phyloP scores from a whole-genome alignment of 139 green algal species.

The Nannochloris sp. region DNA sequence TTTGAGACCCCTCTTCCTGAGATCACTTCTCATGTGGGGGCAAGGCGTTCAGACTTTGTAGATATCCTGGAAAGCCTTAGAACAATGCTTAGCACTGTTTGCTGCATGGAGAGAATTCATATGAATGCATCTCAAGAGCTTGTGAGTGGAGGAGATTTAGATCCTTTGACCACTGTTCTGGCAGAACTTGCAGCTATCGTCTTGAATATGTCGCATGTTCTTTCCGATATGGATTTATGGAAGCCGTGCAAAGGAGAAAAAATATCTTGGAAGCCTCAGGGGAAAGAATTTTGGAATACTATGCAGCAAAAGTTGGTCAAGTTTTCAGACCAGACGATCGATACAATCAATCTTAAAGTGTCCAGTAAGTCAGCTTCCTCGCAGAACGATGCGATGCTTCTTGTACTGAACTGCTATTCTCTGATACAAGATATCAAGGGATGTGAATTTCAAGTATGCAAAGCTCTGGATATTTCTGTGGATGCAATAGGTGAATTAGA shows the following conservation, averaged over 20 bases:
- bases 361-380: neutral
- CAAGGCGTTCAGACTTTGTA: neutral
- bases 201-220: neutral
- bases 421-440: no score
- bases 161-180: neutral
- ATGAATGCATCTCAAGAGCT: neutral
- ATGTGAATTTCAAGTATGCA: neutral
- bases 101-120: neutral
- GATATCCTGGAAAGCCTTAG: neutral
- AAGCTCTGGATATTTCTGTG: neutral
- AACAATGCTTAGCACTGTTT: neutral
- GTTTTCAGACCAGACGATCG: neutral
- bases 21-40: neutral
- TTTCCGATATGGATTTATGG: neutral
- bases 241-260: neutral
- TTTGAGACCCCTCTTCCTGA: constrained; percentile 1
- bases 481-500: neutral
- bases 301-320: neutral
- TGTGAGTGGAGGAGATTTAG: neutral
- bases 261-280: neutral
- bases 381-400: no score
- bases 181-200: neutral
- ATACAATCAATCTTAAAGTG: neutral
- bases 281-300: neutral
- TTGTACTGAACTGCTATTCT: no score